Base-by-base conservation (phyloP, 2,329 filamentous ascomycete species). In the Elsinoe batatas region DNA sequence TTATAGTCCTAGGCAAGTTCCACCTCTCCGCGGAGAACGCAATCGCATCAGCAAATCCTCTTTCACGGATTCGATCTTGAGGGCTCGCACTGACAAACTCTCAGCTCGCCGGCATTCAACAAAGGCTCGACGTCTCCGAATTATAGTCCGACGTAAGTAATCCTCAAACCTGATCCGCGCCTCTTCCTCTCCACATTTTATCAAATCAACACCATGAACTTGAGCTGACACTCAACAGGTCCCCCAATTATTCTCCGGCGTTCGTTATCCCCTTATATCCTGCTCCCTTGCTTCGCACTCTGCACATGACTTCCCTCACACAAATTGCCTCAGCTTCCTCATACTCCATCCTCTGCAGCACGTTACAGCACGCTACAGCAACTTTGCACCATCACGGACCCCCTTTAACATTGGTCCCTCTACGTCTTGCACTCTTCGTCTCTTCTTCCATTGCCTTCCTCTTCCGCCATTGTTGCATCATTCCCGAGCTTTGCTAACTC, bases 111-210 rank as follows among this genome's bases (percentile, higher is more conserved):
- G 26, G 62, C 64, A n/a, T 69, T 65, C 58, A 60, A 60, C 56
- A 60, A 61, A 53, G 59, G 62, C 10, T 75, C 76, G 7, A 81
- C 77, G 1, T 79, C 76, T 37, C 82, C 80, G 7, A 81, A 80
- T 2, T 90, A 89, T 71, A 88, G 87, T 42, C 88, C 88, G 3
- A 89, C 87, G 0, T 91, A 70, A 85, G 71, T 66, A 82, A 67
- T 74, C 81, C 58, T 73, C 72, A 71, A 32, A 72, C 72, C 79
- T 87, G 7, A 30, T 5, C 7, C 7, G 26, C 26, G 8, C 26
- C 26, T 30, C 26, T 30, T 30, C 26, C 5, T 30, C 26, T 8
- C 26, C 26, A 30, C 26, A 30, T 8, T 7, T 30, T 8, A 30
- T 30, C 26, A 30, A 30, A 30, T 30, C 26, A 30, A 30, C 26